Conservation (phyloP, 441 rosid genomes). For the Croton setiger region DNA sequence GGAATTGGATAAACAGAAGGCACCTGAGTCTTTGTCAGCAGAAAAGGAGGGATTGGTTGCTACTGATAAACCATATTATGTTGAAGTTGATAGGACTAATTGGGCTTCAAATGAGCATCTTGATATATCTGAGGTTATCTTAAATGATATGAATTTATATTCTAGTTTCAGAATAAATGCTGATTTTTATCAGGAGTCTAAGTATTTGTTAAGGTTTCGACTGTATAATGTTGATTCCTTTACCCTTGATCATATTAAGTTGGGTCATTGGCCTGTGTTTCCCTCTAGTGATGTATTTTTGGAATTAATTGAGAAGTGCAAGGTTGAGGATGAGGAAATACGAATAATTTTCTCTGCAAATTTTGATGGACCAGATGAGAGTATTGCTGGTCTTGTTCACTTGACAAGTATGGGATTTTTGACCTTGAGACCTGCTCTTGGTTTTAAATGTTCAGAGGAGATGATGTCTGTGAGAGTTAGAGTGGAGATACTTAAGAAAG, state of each 20-base stretch:
- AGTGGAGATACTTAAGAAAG: constrained; percentile 70
- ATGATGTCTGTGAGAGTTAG: constrained; percentile 58
- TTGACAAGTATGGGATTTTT: constrained; percentile 58
- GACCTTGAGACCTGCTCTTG: constrained; percentile 60
- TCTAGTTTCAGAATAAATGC: constrained; percentile 34
- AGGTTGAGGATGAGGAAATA: constrained; percentile 33
- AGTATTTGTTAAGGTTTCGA: constrained; percentile 64
- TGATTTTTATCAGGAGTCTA: constrained; percentile 37
- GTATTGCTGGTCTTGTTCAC: constrained; percentile 81
- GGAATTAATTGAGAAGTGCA: constrained; percentile 51
- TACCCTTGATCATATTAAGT: constrained; percentile 59
- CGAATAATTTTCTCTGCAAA: constrained; percentile 59
- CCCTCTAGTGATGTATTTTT: constrained; percentile 56
- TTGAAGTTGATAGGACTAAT: constrained; percentile 40
- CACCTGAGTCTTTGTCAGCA: constrained; percentile 22
- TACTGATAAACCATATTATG: constrained; percentile 52
- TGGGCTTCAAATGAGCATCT: constrained; percentile 55
- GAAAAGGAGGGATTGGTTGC: constrained; percentile 28
- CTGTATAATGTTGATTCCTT: constrained; percentile 46
- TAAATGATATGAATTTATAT: constrained; percentile 46
- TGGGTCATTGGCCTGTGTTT: constrained; percentile 88
- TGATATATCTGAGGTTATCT: constrained; percentile 79
- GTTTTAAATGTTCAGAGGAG: constrained; percentile 33
- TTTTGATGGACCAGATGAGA: constrained; percentile 88
- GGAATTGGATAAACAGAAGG: constrained; percentile 28